Evolutionary conservation across 345 rosid genomes (phyloP), one percentile per base, ranked within the genome.

Genomic region (Cardamine resedifolia): DNA sequence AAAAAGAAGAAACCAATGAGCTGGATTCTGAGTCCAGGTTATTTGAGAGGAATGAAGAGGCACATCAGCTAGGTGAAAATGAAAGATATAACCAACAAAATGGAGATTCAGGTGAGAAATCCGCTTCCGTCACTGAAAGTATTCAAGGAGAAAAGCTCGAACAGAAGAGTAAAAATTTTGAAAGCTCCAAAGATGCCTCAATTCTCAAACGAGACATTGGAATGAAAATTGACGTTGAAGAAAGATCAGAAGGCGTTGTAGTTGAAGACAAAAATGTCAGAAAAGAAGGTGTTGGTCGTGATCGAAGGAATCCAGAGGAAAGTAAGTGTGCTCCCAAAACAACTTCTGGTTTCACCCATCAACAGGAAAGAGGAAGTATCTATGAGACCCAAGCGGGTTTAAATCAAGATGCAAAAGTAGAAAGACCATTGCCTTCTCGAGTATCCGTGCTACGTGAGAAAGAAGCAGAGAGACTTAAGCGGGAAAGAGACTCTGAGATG

Each of bases 401-500:
- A 45, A 73, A 79, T 73, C 80, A 66, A 66, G 82, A 72, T 76
- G 78, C 73, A 47, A 78, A 68, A 44, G 34, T 41, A 78, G 84
- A 81, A 43, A 79, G 71, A 68, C 68, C 77, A 51, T 56, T 58
- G 41, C 77, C 95, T 47, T 66, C 80, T 58, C 78, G 66, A 71
- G 79, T 77, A n/a, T 66, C 18, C 15, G 21, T 63, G 66, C 45
- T 77, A 43, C 86, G 81, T 53, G 87, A 74, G 50, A 89, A 76
- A 75, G 90, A 85, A 75, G 50, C 72, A 38, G 92, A 84, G 64
- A 84, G 84, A 78, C 21, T 85, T 62, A 85, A 76, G 74, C 85
- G 84, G 66, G 92, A 91, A 70, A 81, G 80, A 72, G 90, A 83
- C 76, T 36, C 79, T 34, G 95, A 94, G 68, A 72, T 31, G 73